Conservation (phyloP, 2,329 filamentous ascomycete species). For the Nemania bipapillata region DNA sequence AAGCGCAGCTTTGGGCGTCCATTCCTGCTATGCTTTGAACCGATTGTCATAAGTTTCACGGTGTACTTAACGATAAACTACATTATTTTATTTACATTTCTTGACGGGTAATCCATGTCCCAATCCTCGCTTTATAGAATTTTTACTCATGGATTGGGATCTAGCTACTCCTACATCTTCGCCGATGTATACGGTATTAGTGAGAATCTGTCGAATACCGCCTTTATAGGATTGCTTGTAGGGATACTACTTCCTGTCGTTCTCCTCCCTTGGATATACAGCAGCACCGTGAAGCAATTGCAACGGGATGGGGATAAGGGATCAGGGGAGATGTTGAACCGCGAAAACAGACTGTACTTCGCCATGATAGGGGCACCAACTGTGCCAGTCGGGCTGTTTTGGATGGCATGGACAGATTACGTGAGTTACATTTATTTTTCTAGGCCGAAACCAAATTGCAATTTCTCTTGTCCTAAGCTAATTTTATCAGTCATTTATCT, state of each 20-base stretch:
- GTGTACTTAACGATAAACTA: conserved; percentile 63
- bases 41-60: conserved; percentile 55
- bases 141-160: not conserved
- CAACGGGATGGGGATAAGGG: conserved; percentile 24
- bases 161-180: conserved; percentile 60
- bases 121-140: not conserved
- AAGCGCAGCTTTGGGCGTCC: conserved; percentile 47
- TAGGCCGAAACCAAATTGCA: not conserved
- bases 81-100: conserved; percentile 61
- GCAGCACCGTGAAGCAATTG: conserved; percentile 43
- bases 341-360: conserved; percentile 53
- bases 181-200: conserved; percentile 53
- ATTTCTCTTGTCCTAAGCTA: not conserved
- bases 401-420: conserved; percentile 58
- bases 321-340: conserved; percentile 36
- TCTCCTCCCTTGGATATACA: conserved; percentile 47
- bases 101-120: conserved; percentile 48
- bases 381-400: conserved; percentile 58
- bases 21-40: conserved; percentile 51
- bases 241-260: conserved; percentile 51
- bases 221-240: conserved; percentile 55
- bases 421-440: conserved; percentile 16
- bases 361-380: conserved; percentile 55
- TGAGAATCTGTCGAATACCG: conserved; percentile 54
- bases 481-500: conserved; percentile 32